A percentile compares a stretch with the other conserved stretches of the same genome.
Evolutionary conservation across 2,329 filamentous ascomycete genomes (phyloP).

Genomic region (Cladosporium sp.): DNA sequence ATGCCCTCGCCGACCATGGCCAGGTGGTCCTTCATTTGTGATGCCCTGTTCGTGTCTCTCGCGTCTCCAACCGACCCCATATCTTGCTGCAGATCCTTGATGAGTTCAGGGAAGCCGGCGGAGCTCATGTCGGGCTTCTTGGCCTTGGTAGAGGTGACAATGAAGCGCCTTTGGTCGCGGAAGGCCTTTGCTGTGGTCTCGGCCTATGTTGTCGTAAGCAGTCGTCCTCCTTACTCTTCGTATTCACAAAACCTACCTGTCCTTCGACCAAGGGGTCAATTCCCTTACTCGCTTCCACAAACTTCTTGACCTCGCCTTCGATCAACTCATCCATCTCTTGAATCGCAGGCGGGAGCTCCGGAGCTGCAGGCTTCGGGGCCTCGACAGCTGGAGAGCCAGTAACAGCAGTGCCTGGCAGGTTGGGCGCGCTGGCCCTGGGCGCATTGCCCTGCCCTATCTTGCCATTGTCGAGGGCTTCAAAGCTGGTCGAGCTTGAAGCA

Average conservation of each 20-base stretch:
- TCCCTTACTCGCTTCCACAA: constrained; percentile 73
- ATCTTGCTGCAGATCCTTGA: constrained; percentile 83
- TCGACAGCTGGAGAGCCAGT: background rate
- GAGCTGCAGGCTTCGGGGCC: constrained; percentile 33
- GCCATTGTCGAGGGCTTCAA: constrained; percentile 21
- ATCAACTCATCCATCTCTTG: constrained; percentile 86
- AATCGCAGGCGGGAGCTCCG: constrained; percentile 70
- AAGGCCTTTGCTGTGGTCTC: constrained; percentile 65
- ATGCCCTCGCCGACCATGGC: constrained; percentile 89
- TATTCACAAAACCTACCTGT: constrained; percentile 58
- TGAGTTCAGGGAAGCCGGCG: constrained; percentile 68
- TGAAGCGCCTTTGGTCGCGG: constrained; percentile 79
- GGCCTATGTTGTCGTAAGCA: constrained; percentile 8
- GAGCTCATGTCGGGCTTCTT: constrained; percentile 83
- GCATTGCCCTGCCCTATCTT: constrained; percentile 43
- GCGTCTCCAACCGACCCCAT: constrained; percentile 77
- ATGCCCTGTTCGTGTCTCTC: constrained; percentile 76
- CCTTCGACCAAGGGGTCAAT: constrained; percentile 65
- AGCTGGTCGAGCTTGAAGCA: constrained; percentile 62
- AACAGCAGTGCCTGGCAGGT: constrained; percentile 24
- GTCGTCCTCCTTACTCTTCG: background rate
- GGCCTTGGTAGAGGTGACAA: constrained; percentile 84
- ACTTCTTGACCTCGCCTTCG: constrained; percentile 70
- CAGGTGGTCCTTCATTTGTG: constrained; percentile 75
- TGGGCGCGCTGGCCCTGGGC: constrained; percentile 33